Base-by-base conservation (phyloP, 2,329 filamentous ascomycete genomes). In the Fusarium oxysporum region DNA sequence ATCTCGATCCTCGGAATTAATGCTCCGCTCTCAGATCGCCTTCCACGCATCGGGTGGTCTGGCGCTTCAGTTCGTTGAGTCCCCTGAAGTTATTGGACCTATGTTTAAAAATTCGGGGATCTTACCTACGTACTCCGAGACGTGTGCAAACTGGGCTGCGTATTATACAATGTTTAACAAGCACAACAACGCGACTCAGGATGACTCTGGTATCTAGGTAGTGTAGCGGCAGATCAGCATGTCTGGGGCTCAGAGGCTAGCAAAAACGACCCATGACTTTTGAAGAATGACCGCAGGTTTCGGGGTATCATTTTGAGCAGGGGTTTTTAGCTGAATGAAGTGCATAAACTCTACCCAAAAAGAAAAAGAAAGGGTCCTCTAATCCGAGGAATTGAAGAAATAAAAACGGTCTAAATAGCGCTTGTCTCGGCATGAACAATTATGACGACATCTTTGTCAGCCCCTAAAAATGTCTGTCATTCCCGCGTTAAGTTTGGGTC, bases 111-210 rank as follows among this genome's bases (percentile, higher is more conserved):
- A 61, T 1, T 61, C 58, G 13, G 58, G 48, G 1, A 56, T 61
- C 8, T 5, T 61, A 1, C 37, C 58, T 8, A 43, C 65, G 2
- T 66, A 61, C 9, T 53, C 56, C 4, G 65, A 68, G 13, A 60
- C 41, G 3, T 68, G 65, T 16, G 43, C 55, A 8, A 68, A 68
- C 16, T 68, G 62, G 65, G 65, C 55, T 7, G 65, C 62, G 11
- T 68, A 68, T 44, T 65, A 68, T 25, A 65, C 65, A 21, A 59
- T 68, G 43, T 68, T 65, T 19, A 68, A 68, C 33, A 68, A 61
- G 57, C 61, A 62, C 37, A 48, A 67, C 16, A 54, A 58, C 12
- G 62, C 66, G 13, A 62, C 51, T 12, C 66, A 69, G 12, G 66
- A 69, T 1, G 66, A 69, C 21, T 69, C 66, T 28, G 58, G 58